Conservation (phyloP, 768 basidiomycete species). For the Aureoboletus auriporus region DNA sequence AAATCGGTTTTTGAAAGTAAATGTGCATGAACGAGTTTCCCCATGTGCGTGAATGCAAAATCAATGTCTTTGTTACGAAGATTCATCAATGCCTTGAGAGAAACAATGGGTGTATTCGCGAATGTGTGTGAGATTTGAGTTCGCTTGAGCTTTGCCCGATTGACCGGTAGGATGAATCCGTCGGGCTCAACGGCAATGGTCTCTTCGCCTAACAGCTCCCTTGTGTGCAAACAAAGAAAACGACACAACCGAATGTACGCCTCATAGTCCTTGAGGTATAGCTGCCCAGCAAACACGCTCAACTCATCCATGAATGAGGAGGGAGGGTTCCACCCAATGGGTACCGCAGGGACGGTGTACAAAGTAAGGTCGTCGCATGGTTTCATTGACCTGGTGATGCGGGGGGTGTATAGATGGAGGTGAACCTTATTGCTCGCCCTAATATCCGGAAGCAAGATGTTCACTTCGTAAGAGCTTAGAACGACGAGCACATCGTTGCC, state of each 20-base stretch:
- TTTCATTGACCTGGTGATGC: not conserved
- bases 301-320: not conserved
- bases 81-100: not conserved
- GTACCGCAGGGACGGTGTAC: not conserved
- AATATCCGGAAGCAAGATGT: not conserved
- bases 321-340: not conserved
- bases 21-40: not conserved
- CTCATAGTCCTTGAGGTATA: not conserved
- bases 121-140: too few relatives aligned
- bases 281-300: not conserved
- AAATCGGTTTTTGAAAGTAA: not conserved
- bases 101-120: too few relatives aligned
- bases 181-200: too few relatives aligned
- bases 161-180: too few relatives aligned
- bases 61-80: not conserved
- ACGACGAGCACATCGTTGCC: not conserved
- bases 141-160: too few relatives aligned
- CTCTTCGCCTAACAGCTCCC: too few relatives aligned
- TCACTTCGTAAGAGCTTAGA: constrained; percentile 1
- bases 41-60: not conserved
- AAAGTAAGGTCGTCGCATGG: not conserved
- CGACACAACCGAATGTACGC: not conserved
- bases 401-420: constrained; percentile 1
- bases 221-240: not conserved
- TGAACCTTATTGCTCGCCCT: not conserved